Evolutionary conservation across 169 alveolate genomes (phyloP).

Genomic region (Plasmodium sp.): DNA sequence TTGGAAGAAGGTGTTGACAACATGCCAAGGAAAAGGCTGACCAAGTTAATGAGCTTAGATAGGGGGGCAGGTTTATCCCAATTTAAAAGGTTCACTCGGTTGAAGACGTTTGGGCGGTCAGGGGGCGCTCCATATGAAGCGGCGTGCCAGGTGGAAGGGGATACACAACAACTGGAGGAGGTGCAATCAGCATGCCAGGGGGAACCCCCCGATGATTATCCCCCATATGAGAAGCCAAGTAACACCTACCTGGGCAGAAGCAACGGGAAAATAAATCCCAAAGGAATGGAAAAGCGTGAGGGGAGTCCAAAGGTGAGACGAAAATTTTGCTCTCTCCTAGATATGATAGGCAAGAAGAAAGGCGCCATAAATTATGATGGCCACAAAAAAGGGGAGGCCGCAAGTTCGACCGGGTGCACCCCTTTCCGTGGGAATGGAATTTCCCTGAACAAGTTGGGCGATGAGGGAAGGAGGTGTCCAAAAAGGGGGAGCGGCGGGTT

Average conservation of each 20-base stretch:
- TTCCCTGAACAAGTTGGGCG: background rate
- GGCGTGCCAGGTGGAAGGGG: background rate
- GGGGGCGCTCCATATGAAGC: background rate
- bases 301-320: background rate
- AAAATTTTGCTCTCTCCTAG: background rate
- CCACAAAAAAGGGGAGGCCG: background rate
- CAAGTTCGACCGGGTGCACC: background rate
- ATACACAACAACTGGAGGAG: background rate
- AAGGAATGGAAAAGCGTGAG: background rate
- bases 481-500: background rate
- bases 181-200: background rate
- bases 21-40: background rate
- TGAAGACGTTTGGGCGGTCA: background rate
- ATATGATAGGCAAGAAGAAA: background rate
- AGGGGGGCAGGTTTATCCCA: background rate
- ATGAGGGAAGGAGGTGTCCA: background rate
- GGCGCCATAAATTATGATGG: background rate
- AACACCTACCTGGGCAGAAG: constrained; percentile 11
- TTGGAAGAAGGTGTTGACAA: background rate
- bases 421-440: background rate
- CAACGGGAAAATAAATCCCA: background rate
- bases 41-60: background rate
- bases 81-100: background rate
- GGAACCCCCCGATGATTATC: background rate
- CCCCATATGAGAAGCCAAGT: background rate